Evolutionary conservation across 2,329 filamentous ascomycete genomes (phyloP).

Genomic region (Boeremia lycopersici): DNA sequence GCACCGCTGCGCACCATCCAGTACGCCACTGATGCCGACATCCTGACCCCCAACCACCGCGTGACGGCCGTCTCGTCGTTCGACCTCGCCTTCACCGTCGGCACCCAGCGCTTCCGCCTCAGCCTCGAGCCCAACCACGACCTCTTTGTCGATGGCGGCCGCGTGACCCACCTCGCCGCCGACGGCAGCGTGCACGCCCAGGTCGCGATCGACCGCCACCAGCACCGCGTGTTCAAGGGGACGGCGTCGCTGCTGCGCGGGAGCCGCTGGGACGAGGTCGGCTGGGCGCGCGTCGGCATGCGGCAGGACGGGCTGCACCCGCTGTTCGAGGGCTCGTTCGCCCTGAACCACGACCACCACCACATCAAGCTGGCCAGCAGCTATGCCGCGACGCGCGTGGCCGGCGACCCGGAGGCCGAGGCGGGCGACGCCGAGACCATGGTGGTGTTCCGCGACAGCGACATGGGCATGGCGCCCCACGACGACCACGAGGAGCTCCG

Average conservation of each 20-base stretch:
- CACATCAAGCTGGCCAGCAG: constrained; percentile 79
- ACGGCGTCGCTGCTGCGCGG: constrained; percentile 76
- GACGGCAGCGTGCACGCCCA: constrained; percentile 71
- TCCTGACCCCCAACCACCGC: constrained; percentile 78
- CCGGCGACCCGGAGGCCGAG: constrained; percentile 71
- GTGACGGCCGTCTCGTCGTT: constrained; percentile 83
- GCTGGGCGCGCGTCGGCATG: constrained; percentile 85
- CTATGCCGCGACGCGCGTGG: constrained; percentile 72
- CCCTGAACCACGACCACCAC: constrained; percentile 79
- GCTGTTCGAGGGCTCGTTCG: constrained; percentile 89
- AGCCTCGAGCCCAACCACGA: constrained; percentile 89
- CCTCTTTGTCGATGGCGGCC: constrained; percentile 77
- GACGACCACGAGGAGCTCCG: constrained; percentile 67
- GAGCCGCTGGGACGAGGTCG: constrained; percentile 79
- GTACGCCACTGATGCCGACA: constrained; percentile 73
- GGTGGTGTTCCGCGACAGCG: constrained; percentile 91
- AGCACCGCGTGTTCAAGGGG: constrained; percentile 86
- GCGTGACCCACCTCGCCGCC: constrained; percentile 71
- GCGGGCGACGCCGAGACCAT: constrained; percentile 72
- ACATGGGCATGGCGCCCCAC: constrained; percentile 60
- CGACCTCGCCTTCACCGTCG: constrained; percentile 79
- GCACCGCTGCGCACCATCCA: constrained; percentile 79
- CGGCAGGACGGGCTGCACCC: constrained; percentile 76
- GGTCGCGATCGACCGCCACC: constrained; percentile 73
- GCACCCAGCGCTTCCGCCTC: constrained; percentile 72